Evolutionary conservation across 2,329 filamentous ascomycete species (phyloP).

Genomic region (Cadophora luteo-olivacea): DNA sequence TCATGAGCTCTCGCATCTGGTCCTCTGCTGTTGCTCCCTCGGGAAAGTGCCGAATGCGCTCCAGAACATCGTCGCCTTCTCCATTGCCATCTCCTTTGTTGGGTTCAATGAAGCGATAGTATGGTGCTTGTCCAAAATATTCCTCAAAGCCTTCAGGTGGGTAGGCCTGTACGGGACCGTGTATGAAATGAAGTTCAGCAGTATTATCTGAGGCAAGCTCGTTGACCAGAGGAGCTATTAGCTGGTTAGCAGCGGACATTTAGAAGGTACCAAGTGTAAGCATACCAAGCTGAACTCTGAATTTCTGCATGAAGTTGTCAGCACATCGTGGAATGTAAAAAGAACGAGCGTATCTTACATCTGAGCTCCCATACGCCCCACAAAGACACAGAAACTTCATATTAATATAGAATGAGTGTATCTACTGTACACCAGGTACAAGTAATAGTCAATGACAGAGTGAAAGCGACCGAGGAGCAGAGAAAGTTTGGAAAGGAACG

Average conservation of each 20-base stretch:
- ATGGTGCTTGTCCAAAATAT: slow-evolving; percentile 62
- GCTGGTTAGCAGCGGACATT: slow-evolving; percentile 19
- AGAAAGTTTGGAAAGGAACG: background rate
- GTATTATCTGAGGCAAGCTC: slow-evolving; percentile 54
- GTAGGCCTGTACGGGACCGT: slow-evolving; percentile 56
- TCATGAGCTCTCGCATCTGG: slow-evolving; percentile 40
- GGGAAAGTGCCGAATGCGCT: slow-evolving; percentile 41
- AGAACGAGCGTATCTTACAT: slow-evolving; percentile 48
- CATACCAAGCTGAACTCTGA: slow-evolving; percentile 59
- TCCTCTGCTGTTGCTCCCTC: slow-evolving; percentile 40
- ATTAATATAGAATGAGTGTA: slow-evolving; percentile 10
- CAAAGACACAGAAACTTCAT: slow-evolving; percentile 66
- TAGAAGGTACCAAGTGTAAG: too few species aligned
- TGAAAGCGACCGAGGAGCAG: background rate
- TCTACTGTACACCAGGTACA: slow-evolving; percentile 12
- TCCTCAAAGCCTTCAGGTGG: slow-evolving; percentile 61
- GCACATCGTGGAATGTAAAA: slow-evolving; percentile 19
- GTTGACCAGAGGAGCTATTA: slow-evolving; percentile 54
- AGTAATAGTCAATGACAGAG: background rate
- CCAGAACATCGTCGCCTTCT: slow-evolving; percentile 38
- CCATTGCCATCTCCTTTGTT: slow-evolving; percentile 43
- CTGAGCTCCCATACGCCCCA: slow-evolving; percentile 63
- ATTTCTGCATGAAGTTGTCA: slow-evolving; percentile 51
- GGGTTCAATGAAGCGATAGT: slow-evolving; percentile 62
- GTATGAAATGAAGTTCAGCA: slow-evolving; percentile 58